Evolutionary conservation across 2,329 filamentous ascomycete species (phyloP).

Genomic region (Alternaria longipes): DNA sequence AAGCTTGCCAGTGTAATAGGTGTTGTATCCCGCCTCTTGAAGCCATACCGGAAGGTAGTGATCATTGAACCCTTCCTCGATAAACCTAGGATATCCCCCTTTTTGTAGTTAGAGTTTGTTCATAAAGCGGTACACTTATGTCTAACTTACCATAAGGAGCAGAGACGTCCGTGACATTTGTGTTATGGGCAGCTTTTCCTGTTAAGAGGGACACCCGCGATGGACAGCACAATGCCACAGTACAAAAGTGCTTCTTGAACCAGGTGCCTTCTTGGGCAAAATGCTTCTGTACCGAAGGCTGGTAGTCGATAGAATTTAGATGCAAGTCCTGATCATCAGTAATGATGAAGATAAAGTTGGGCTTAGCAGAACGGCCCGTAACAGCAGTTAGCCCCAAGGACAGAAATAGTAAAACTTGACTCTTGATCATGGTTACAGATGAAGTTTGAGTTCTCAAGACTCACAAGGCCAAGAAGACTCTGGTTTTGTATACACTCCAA

Average conservation of each 20-base stretch:
- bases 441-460: neutral
- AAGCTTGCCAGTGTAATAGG: constrained; percentile 77
- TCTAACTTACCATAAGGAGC: constrained; percentile 62
- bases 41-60: constrained; percentile 76
- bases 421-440: neutral
- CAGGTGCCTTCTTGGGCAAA: constrained; percentile 66
- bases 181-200: constrained; percentile 73
- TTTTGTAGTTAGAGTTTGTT: constrained; percentile 3
- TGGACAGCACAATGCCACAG: constrained; percentile 73
- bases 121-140: rapidly evolving
- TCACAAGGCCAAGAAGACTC: neutral
- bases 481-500: neutral
- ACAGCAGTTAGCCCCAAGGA: constrained; percentile 9
- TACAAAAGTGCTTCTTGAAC: constrained; percentile 72
- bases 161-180: constrained; percentile 70
- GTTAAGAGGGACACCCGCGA: constrained; percentile 72
- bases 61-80: constrained; percentile 70
- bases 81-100: constrained; percentile 72
- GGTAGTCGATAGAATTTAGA: constrained; percentile 69
- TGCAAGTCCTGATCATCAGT: constrained; percentile 74
- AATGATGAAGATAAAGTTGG: constrained; percentile 72
- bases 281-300: constrained; percentile 66
- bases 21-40: constrained; percentile 73
- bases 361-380: constrained; percentile 15
- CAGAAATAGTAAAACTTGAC: neutral